Percentiles rank a stretch among this genome's conserved stretches.
Evolutionary conservation across 23 red algal species (phyloP).

Genomic region (Gracilaria caudata): DNA sequence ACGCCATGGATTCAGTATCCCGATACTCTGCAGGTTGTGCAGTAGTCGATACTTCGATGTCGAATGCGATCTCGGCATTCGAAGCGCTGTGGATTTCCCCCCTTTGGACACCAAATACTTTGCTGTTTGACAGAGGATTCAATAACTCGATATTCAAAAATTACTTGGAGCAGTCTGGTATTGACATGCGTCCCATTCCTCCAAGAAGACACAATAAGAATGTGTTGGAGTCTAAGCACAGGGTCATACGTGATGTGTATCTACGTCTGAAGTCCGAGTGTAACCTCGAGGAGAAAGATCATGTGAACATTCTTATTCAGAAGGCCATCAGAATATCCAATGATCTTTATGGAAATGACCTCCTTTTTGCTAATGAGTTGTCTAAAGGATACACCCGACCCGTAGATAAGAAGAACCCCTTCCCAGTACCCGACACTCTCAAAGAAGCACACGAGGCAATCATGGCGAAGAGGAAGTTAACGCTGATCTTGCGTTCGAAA

Average conservation of each 20-base stretch:
- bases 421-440: neutral
- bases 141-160: conserved; percentile 10
- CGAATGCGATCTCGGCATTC: neutral
- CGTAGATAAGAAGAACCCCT: neutral
- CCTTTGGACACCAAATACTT: conserved; percentile 19
- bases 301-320: neutral
- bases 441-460: neutral
- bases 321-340: neutral
- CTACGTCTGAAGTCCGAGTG: conserved; percentile 2
- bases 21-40: conserved; percentile 5
- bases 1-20: conserved; percentile 6
- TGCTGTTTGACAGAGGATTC: conserved; percentile 34
- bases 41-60: conserved; percentile 27
- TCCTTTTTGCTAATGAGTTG: conserved; percentile 36
- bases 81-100: conserved; percentile 11
- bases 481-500: conserved; percentile 45
- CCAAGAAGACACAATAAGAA: conserved; percentile 59
- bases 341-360: conserved; percentile 43
- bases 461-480: conserved; percentile 36
- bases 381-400: conserved; percentile 28
- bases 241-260: conserved; percentile 38
- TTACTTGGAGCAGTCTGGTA: conserved; percentile 13
- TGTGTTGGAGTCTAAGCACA: conserved; percentile 56
- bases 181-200: conserved; percentile 20
- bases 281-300: neutral